Percentiles rank a stretch among this genome's conserved stretches.
phyloP scores from a whole-genome alignment of 2,329 filamentous ascomycete genomes.

The Clarireedia homoeocarpa region DNA sequence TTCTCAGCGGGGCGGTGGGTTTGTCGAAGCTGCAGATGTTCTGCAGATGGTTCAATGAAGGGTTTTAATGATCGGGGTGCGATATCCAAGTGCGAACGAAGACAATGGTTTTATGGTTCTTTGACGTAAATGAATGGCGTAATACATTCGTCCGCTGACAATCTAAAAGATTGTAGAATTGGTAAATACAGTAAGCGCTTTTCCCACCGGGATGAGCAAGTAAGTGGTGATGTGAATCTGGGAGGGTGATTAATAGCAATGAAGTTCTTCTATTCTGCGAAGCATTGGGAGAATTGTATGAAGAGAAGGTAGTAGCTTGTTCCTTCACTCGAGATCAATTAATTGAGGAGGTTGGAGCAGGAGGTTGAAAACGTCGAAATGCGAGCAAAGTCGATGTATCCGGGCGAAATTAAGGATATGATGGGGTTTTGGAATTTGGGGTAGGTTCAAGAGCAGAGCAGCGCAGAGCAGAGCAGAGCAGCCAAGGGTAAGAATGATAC shows the following conservation, averaged over 20 bases:
- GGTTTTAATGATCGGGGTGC: not conserved
- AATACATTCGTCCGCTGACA: not conserved
- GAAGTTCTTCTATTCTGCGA: not conserved
- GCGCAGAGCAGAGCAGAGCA: too few relatives aligned
- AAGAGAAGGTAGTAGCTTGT: not conserved
- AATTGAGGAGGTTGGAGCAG: slow-evolving; percentile 2
- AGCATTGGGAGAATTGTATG: not conserved
- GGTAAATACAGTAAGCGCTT: not conserved
- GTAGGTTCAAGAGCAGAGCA: not conserved
- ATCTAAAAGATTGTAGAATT: not conserved
- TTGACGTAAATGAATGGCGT: not conserved
- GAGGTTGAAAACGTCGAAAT: not conserved
- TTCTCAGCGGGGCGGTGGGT: slow-evolving; percentile 3
- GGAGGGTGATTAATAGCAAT: not conserved
- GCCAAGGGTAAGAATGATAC: too few relatives aligned
- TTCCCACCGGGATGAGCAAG: not conserved
- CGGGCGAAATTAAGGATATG: too few relatives aligned
- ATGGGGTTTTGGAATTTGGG: not conserved
- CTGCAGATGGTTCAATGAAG: not conserved
- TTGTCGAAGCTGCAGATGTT: not conserved
- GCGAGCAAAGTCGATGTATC: not conserved
- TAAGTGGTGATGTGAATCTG: too few relatives aligned
- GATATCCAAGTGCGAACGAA: not conserved
- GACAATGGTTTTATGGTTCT: not conserved
- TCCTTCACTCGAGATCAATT: not conserved